phyloP scores from a whole-genome alignment of 1,139 yeast genomes.

The Hyphopichia fennica region DNA sequence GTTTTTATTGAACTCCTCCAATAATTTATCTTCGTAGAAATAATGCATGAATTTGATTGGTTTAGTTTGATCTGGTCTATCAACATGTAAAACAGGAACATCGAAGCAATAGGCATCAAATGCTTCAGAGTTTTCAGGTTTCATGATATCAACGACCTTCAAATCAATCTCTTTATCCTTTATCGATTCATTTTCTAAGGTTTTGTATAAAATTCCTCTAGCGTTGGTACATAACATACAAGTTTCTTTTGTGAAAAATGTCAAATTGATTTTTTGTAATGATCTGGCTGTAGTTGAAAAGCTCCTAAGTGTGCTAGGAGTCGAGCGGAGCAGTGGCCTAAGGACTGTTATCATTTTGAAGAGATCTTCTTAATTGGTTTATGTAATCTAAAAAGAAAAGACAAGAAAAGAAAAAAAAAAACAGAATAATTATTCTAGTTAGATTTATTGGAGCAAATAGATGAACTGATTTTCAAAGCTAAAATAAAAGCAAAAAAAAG shows the following conservation, averaged over 20 bases:
- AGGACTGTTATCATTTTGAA: background rate
- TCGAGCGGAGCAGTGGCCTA: background rate
- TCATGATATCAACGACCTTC: constrained; percentile 63
- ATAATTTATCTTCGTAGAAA: constrained; percentile 57
- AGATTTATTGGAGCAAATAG: too few relatives aligned
- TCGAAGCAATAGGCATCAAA: constrained; percentile 85
- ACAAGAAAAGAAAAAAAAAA: background rate
- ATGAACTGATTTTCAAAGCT: background rate
- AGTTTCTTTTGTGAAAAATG: constrained; percentile 74
- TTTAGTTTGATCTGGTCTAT: constrained; percentile 43
- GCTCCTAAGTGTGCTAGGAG: background rate
- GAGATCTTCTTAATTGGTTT: too few relatives aligned
- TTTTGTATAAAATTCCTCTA: constrained; percentile 47
- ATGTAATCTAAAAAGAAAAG: too few relatives aligned
- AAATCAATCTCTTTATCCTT: constrained; percentile 31
- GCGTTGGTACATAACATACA: constrained; percentile 83
- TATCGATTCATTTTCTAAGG: constrained; percentile 29
- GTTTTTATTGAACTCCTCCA: constrained; percentile 41
- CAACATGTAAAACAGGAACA: constrained; percentile 84
- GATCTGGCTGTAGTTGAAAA: background rate
- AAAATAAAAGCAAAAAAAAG: background rate
- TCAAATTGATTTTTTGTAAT: constrained; percentile 24
- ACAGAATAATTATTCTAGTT: too few relatives aligned
- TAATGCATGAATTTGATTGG: constrained; percentile 77
- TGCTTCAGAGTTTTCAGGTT: constrained; percentile 68